phyloP scores from a whole-genome alignment of 192 early-diverging fungal species.

The Spinellus fusiger region DNA sequence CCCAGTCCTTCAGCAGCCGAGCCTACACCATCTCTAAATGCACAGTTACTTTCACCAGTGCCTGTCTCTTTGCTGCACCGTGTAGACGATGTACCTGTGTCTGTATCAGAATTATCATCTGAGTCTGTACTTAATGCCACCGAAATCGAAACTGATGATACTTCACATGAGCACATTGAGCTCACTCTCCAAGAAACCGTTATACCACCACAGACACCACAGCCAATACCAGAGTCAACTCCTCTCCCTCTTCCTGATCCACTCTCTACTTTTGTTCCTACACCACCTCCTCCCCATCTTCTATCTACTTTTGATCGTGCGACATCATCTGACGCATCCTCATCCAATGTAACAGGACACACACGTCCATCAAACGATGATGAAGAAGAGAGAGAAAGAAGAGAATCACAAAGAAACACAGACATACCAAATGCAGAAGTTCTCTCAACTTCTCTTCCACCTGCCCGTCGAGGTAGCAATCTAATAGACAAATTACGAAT shows the following conservation, averaged over 20 bases:
- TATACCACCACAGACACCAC: neutral
- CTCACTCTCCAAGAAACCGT: neutral
- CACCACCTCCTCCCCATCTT: neutral
- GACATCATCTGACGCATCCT: neutral
- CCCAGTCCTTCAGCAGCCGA: neutral
- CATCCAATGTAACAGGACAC: too few relatives aligned
- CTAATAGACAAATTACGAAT: conserved; percentile 23
- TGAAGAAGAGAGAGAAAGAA: too few relatives aligned
- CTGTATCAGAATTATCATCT: neutral
- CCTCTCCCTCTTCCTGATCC: neutral
- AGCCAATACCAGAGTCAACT: neutral
- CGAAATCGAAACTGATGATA: neutral
- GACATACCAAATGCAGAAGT: too few relatives aligned
- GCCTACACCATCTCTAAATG: neutral
- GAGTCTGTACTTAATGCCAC: neutral
- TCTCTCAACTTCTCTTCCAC: too few relatives aligned
- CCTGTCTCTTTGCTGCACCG: neutral
- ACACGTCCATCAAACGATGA: too few relatives aligned
- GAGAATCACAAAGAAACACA: too few relatives aligned
- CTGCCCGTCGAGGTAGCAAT: neutral
- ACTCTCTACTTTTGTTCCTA: neutral
- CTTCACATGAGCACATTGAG: neutral
- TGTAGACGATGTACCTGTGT: neutral
- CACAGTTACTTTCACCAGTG: neutral
- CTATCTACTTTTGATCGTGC: neutral